Evolutionary conservation across 805 yeast genomes (phyloP), one percentile per base, ranked within the genome.

Genomic region (Candida germanica): DNA sequence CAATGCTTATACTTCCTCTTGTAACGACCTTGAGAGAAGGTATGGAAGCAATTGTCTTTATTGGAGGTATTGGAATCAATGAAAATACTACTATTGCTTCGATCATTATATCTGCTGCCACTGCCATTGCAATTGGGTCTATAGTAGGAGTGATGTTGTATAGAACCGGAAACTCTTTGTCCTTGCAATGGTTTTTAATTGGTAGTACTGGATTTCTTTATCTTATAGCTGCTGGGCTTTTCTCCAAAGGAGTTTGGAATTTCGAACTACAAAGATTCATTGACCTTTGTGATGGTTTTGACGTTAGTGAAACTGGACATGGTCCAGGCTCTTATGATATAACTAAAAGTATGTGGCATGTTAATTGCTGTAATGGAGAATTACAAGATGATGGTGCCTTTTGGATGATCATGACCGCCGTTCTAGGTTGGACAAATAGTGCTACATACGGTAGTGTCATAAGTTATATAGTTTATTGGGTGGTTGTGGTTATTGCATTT

Each of bases 311-410:
- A 60, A 76, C 81, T 1, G 97, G 97, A 2, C 81, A 83, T 26
- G 97, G 97, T 0, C 96, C 96, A 0, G 97, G 97, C 0, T 83
- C 94, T 0, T 88, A 88, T 53, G 95, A 88, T 51, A 80, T 88
- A 15, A 47, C 74, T 14, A 75, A 71, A 31, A 79, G 93, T 5
- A 80, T 88, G 2, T 88, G 97, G 97, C 97, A 88, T 56, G 95
- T 88, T 17, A 87, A 88, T 60, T 87, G 96, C 58, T 88, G 97
- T 63, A 87, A 87, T 56, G 94, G 95, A 16, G 49, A 45, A 24
- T 83, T 85, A 47, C 83, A 75, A n/a, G 96, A 88, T 52, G 95
- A 95, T 3, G 49, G 49, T 3, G 42, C 47, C 3, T 78, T 81
- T 21, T 88, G 95, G 95, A 87, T 87, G 95, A 66, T 88, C 23